Evolutionary conservation across 192 early-diverging fungal genomes (phyloP).

Genomic region (Gamsiella multidivaricata): DNA sequence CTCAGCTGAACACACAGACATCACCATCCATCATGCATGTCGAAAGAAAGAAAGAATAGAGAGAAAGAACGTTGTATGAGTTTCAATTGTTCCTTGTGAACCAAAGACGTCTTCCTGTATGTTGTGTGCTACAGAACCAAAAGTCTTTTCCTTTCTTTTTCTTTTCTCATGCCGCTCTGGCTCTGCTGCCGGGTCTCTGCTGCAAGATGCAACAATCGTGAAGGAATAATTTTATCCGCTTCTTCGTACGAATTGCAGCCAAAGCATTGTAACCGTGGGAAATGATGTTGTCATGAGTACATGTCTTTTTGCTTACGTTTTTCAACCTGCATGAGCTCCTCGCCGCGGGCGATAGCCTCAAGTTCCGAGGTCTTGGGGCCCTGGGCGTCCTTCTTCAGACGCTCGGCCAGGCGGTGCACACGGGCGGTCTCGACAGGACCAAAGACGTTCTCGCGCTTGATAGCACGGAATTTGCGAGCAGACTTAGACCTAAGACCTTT

Average conservation of each 20-base stretch:
- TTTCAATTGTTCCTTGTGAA: neutral
- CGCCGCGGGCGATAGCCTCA: constrained; percentile 48
- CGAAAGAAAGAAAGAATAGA: neutral
- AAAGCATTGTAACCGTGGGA: too few species aligned
- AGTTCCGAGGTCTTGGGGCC: constrained; percentile 54
- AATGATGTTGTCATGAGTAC: neutral
- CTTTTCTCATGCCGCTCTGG: too few species aligned
- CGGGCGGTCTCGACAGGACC: constrained; percentile 66
- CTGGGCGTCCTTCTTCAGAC: constrained; percentile 51
- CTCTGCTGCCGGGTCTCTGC: too few species aligned
- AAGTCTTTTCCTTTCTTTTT: too few species aligned
- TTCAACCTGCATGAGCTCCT: constrained; percentile 51
- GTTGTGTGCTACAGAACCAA: neutral
- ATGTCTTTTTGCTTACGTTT: constrained; percentile 24
- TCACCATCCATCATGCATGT: neutral
- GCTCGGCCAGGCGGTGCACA: constrained; percentile 55
- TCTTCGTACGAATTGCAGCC: neutral
- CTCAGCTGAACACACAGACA: constrained; percentile 8
- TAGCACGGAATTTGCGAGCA: constrained; percentile 63
- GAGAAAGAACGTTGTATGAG: neutral
- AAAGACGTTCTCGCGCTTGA: constrained; percentile 68
- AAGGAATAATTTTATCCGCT: neutral
- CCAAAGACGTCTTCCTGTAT: too few species aligned
- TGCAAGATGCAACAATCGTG: neutral
- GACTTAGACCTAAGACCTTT: constrained; percentile 61